These are phyloP conservation scores for Populus euphratica DNA, from an alignment of 345 rosid species.

Conservation along the genomic window DNA sequence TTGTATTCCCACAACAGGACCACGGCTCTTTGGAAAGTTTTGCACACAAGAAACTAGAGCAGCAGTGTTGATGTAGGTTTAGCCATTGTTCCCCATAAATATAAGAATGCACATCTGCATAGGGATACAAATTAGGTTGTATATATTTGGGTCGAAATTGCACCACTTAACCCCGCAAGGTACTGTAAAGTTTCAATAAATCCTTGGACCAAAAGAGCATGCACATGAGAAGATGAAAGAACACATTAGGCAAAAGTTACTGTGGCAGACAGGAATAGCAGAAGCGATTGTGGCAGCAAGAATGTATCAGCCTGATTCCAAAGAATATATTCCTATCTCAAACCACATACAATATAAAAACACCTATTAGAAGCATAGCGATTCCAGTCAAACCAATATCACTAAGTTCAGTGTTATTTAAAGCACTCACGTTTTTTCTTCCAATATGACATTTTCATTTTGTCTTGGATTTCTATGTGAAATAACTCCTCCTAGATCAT, in stretches of 20 bases:
- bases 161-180: slow-evolving; percentile 4
- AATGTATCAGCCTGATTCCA: not conserved
- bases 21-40: slow-evolving; percentile 93
- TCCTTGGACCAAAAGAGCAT: not conserved
- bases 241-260: not conserved
- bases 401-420: not conserved
- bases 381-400: not conserved
- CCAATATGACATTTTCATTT: no score
- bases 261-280: not conserved
- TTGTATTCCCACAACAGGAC: slow-evolving; percentile 95
- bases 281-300: not conserved
- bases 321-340: not conserved
- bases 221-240: not conserved
- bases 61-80: slow-evolving; percentile 93
- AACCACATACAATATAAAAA: not conserved
- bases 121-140: slow-evolving; percentile 7
- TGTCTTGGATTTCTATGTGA: not conserved
- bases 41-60: slow-evolving; percentile 93
- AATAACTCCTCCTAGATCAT: not conserved
- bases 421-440: not conserved
- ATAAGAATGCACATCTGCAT: slow-evolving; percentile 90
- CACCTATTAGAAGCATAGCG: not conserved
- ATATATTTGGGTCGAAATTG: no score
- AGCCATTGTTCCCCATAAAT: slow-evolving; percentile 88
- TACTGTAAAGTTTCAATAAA: slow-evolving; percentile 1